Percentiles rank a stretch among this genome's conserved stretches.
Evolutionary conservation across 257 asterid species (phyloP).

Genomic region (Avicennia marina): DNA sequence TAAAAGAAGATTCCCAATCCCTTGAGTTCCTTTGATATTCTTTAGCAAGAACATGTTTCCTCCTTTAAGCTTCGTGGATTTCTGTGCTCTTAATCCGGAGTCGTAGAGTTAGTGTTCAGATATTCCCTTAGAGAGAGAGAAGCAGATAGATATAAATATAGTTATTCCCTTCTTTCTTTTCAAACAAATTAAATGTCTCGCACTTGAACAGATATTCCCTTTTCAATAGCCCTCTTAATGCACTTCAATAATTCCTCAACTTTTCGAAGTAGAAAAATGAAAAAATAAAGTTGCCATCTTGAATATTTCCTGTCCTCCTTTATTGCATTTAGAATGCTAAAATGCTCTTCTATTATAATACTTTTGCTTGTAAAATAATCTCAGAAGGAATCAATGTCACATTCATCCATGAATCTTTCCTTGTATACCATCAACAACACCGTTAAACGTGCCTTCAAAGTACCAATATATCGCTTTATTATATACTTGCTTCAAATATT

Average conservation of each 20-base stretch:
- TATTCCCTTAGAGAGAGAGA: conserved; percentile 51
- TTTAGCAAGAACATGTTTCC: conserved; percentile 36
- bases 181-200: conserved; percentile 36
- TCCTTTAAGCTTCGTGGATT: conserved; percentile 48
- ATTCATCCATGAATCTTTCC: conserved; percentile 36
- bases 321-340: conserved; percentile 16
- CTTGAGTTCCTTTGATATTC: conserved; percentile 40
- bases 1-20: conserved; percentile 75
- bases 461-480: too few species aligned
- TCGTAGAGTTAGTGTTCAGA: conserved; percentile 64
- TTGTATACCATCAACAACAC: not conserved
- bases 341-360: conserved; percentile 14
- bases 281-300: conserved; percentile 44
- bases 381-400: conserved; percentile 28
- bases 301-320: conserved; percentile 49
- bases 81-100: conserved; percentile 43
- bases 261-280: conserved; percentile 49
- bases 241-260: conserved; percentile 62
- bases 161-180: conserved; percentile 32
- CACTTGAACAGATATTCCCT: conserved; percentile 44
- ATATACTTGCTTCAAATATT: too few species aligned
- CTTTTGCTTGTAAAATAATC: conserved; percentile 16
- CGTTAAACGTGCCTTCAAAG: too few species aligned
- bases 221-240: conserved; percentile 17
- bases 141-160: conserved; percentile 11